These are phyloP conservation scores for Simmondsia chinensis DNA, from an alignment of 148 eudicot species.

Conservation along the genomic window DNA sequence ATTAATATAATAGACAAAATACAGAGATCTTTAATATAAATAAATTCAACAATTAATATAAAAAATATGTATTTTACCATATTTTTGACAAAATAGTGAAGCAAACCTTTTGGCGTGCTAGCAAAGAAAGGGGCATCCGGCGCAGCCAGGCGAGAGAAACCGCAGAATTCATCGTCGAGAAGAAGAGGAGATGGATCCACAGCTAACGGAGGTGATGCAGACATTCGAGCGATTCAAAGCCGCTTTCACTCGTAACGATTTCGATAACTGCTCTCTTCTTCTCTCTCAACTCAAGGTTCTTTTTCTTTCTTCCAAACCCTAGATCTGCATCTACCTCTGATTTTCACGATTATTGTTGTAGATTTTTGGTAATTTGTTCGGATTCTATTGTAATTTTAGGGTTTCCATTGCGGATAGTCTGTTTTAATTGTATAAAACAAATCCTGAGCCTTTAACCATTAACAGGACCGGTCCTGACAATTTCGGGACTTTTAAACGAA, in stretches of 20 bases:
- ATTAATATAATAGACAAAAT: no score
- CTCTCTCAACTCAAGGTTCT: slow-evolving; percentile 78
- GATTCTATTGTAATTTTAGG: background rate
- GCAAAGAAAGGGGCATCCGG: slow-evolving; percentile 6
- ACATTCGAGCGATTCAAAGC: slow-evolving; percentile 81
- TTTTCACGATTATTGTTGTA: background rate
- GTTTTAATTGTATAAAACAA: background rate
- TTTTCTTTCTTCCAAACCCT: slow-evolving; percentile 5
- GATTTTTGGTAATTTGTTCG: no score
- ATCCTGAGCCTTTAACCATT: no score
- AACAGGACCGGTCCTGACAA: no score
- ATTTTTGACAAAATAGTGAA: no score
- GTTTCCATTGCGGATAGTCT: background rate
- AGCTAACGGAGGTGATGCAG: slow-evolving; percentile 49
- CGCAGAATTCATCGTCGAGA: background rate
- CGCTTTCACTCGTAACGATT: slow-evolving; percentile 54
- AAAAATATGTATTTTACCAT: no score
- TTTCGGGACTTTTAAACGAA: no score
- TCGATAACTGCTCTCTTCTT: slow-evolving; percentile 36
- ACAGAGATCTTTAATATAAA: no score
- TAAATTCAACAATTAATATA: no score
- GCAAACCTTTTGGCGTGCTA: slow-evolving; percentile 7
- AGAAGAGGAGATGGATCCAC: slow-evolving; percentile 52
- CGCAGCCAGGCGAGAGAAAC: background rate
- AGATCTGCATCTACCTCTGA: slow-evolving; percentile 1